Conservation (phyloP, 1,284 basidiomycete species). For the Melampsora abietis-canadensis region DNA sequence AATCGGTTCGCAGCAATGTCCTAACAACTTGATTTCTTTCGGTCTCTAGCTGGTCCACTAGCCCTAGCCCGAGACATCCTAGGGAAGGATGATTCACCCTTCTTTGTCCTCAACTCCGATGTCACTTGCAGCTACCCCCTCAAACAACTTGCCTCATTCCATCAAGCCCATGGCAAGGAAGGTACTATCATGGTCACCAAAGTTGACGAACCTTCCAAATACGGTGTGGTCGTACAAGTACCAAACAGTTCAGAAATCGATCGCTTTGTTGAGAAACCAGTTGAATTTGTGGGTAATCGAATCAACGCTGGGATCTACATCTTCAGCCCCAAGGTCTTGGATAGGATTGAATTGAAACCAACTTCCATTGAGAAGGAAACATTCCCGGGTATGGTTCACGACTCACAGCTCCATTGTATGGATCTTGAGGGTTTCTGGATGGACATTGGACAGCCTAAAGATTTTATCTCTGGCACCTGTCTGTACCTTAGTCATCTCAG, state of each 20-base stretch:
- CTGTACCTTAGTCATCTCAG: slow-evolving; percentile 59
- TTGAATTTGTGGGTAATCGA: slow-evolving; percentile 60
- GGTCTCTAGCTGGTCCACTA: slow-evolving; percentile 57
- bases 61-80: slow-evolving; percentile 59
- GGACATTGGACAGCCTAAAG: slow-evolving; percentile 61
- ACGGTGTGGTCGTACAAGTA: slow-evolving; percentile 59
- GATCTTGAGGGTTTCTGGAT: slow-evolving; percentile 61
- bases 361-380: slow-evolving; percentile 61
- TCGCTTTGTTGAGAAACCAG: slow-evolving; percentile 61
- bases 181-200: slow-evolving; percentile 62
- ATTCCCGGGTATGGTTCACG: slow-evolving; percentile 58
- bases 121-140: slow-evolving; percentile 60
- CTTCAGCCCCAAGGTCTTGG: slow-evolving; percentile 59
- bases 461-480: slow-evolving; percentile 56
- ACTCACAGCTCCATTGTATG: slow-evolving; percentile 58
- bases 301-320: slow-evolving; percentile 62
- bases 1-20: neutral
- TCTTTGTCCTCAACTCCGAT: slow-evolving; percentile 61
- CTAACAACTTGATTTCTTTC: slow-evolving; percentile 3
- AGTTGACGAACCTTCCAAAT: slow-evolving; percentile 59
- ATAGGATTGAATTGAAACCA: slow-evolving; percentile 59
- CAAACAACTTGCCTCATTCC: slow-evolving; percentile 59
- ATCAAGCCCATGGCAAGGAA: slow-evolving; percentile 58
- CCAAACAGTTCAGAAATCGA: slow-evolving; percentile 57
- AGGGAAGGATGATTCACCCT: slow-evolving; percentile 59